Percentiles rank a stretch among this genome's conserved stretches.
These are phyloP conservation scores for Capsicum pubescens DNA, from an alignment of 257 asterid genomes.

Conservation along the genomic window DNA sequence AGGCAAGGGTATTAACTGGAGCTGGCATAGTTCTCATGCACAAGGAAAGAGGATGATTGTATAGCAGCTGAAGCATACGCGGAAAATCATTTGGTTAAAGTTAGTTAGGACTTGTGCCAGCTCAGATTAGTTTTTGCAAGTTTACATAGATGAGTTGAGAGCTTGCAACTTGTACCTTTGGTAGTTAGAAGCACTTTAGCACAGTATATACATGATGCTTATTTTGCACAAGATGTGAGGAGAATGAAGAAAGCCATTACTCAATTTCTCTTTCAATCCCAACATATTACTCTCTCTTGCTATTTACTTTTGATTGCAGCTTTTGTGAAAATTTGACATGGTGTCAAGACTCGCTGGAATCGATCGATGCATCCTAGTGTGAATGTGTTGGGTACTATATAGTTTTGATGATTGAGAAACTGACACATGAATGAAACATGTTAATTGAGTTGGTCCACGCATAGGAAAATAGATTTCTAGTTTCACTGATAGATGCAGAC, in stretches of 20 bases:
- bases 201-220: neutral
- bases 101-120: neutral
- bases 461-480: too few relatives aligned
- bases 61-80: neutral
- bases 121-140: neutral
- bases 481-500: too few relatives aligned
- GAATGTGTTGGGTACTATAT: neutral
- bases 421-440: too few relatives aligned
- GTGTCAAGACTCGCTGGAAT: neutral
- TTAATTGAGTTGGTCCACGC: too few relatives aligned
- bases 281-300: neutral
- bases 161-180: neutral
- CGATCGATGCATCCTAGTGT: neutral
- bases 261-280: neutral
- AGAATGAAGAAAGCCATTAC: neutral
- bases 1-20: slow-evolving; percentile 4
- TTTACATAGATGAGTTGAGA: neutral
- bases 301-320: neutral
- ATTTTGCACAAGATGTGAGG: neutral
- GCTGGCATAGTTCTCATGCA: neutral
- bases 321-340: neutral
- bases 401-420: too few relatives aligned
- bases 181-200: neutral
- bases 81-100: neutral
- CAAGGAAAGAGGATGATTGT: neutral